These are phyloP conservation scores for Phaseolus lunatus DNA, from an alignment of 306 rosid genomes.

Conservation along the genomic window DNA sequence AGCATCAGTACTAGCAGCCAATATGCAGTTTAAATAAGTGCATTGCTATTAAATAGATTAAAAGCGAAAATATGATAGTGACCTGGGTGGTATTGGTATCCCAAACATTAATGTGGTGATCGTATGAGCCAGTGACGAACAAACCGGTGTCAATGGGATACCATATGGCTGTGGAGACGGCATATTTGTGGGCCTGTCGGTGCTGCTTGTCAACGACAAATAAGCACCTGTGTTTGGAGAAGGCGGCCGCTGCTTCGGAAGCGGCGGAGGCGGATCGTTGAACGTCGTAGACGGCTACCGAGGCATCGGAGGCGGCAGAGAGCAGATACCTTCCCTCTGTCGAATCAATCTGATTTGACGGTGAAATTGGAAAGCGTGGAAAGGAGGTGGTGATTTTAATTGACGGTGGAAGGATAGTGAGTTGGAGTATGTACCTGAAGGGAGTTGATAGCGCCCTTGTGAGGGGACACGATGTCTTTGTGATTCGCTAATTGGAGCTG, in stretches of 20 bases:
- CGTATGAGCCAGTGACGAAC: constrained; percentile 86
- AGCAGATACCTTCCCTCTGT: constrained; percentile 85
- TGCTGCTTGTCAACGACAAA: constrained; percentile 78
- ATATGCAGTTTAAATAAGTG: too few species aligned
- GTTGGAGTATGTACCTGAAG: constrained; percentile 61
- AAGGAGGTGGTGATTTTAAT: background rate
- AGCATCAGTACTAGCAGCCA: too few species aligned
- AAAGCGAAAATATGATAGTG: background rate
- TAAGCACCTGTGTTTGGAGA: constrained; percentile 66
- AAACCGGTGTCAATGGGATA: constrained; percentile 91
- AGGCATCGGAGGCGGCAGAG: constrained; percentile 85
- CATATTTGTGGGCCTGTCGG: constrained; percentile 69
- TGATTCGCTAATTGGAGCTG: constrained; percentile 70
- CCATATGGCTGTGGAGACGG: constrained; percentile 91
- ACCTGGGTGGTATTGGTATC: constrained; percentile 94
- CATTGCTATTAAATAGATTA: background rate
- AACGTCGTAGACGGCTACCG: constrained; percentile 75
- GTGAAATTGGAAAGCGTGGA: constrained; percentile 37
- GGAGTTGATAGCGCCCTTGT: constrained; percentile 81
- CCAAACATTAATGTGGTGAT: constrained; percentile 90
- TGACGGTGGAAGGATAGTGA: too few species aligned
- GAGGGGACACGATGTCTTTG: constrained; percentile 80
- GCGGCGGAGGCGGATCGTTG: constrained; percentile 70
- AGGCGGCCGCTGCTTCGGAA: constrained; percentile 51
- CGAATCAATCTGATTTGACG: constrained; percentile 76